A percentile compares a stretch with the other conserved stretches of the same genome.
Conservation (phyloP, 805 yeast species). For the Kuraishia piskuri region DNA sequence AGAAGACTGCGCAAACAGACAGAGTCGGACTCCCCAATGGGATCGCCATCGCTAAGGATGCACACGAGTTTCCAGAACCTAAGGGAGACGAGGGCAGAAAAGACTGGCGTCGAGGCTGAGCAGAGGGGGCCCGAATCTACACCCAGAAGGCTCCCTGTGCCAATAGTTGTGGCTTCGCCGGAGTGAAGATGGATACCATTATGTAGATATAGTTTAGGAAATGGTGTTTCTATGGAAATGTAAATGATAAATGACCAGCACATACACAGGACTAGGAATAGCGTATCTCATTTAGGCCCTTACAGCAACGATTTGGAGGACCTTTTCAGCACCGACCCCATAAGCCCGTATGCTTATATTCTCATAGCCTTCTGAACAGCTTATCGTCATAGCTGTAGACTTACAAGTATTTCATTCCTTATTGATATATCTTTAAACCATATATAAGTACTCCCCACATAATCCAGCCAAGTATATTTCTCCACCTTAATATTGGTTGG, state of each 20-base stretch:
- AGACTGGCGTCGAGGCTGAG: too few relatives aligned
- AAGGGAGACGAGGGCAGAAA: neutral
- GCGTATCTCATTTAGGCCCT: too few relatives aligned
- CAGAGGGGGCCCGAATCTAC: too few relatives aligned
- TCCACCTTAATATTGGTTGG: neutral
- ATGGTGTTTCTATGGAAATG: neutral
- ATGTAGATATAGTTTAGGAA: neutral
- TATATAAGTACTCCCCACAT: too few relatives aligned
- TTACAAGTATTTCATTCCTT: too few relatives aligned
- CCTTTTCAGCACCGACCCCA: too few relatives aligned
- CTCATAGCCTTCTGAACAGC: too few relatives aligned
- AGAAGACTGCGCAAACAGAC: constrained; percentile 4
- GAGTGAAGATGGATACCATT: neutral
- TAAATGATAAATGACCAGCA: neutral
- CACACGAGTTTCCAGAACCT: constrained; percentile 3
- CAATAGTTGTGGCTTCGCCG: neutral
- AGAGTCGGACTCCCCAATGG: constrained; percentile 8
- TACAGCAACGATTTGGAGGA: too few relatives aligned
- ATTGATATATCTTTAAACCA: too few relatives aligned
- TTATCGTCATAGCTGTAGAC: too few relatives aligned
- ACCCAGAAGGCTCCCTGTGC: neutral
- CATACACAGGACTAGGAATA: too few relatives aligned
- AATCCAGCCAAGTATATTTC: neutral
- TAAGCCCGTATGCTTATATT: too few relatives aligned
- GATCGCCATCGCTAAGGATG: neutral